Evolutionary conservation across 441 rosid species (phyloP).

Genomic region (Eruca vesicaria): DNA sequence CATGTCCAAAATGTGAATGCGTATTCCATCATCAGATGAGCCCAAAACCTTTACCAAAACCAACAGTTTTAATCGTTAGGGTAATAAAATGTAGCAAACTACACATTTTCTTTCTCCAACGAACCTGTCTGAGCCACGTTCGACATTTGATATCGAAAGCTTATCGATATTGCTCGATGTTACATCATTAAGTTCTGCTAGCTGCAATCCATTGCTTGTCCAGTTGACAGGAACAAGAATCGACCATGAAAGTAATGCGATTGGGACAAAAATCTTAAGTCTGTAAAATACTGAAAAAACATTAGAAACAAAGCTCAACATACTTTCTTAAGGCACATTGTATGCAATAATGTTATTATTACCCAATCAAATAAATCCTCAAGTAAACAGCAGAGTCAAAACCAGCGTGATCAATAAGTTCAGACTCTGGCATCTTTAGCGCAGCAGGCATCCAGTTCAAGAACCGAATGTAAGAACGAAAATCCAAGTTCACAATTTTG

Average conservation of each 20-base stretch:
- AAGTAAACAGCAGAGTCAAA: conserved; percentile 73
- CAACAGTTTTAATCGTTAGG: neutral
- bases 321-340: neutral
- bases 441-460: conserved; percentile 84
- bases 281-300: conserved; percentile 35
- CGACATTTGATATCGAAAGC: conserved; percentile 84
- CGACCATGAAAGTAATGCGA: conserved; percentile 72
- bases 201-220: conserved; percentile 46
- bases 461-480: conserved; percentile 51
- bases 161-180: conserved; percentile 79
- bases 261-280: conserved; percentile 82
- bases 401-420: conserved; percentile 76
- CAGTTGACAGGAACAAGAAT: conserved; percentile 76
- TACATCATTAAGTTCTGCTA: conserved; percentile 41
- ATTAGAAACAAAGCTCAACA: neutral
- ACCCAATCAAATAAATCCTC: conserved; percentile 77
- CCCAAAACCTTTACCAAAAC: conserved; percentile 56
- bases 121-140: conserved; percentile 61
- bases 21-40: conserved; percentile 78
- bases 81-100: neutral
- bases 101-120: neutral
- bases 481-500: conserved; percentile 57
- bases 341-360: neutral
- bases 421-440: conserved; percentile 62
- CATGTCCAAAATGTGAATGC: conserved; percentile 89